phyloP scores from a whole-genome alignment of 2,329 filamentous ascomycete genomes.

The Orbilia javanica region DNA sequence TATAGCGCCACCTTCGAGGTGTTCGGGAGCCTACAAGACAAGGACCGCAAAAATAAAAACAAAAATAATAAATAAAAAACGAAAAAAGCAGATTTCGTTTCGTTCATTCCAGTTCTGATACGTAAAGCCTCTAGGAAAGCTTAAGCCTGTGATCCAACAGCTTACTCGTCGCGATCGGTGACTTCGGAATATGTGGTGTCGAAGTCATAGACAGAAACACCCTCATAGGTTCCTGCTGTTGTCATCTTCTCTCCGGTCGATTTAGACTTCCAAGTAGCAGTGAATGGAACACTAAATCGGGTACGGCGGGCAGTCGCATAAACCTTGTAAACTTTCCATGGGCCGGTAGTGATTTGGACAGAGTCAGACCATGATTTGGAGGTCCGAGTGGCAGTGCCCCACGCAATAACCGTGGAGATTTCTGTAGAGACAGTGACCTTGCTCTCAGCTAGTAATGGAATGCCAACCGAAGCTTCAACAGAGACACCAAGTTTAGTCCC shows the following conservation, averaged over 20 bases:
- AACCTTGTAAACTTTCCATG: background rate
- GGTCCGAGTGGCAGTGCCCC: background rate
- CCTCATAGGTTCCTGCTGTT: background rate
- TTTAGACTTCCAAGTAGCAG: constrained; percentile 12
- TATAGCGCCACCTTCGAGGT: no score
- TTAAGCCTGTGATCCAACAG: no score
- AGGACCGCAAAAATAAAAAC: no score
- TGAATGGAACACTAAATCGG: constrained; percentile 8
- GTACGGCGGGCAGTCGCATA: background rate
- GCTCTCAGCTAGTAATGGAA: background rate
- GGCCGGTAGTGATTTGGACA: background rate
- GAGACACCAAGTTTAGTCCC: constrained; percentile 1
- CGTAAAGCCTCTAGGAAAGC: no score
- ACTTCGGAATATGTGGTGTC: background rate
- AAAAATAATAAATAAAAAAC: no score
- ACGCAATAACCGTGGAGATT: background rate
- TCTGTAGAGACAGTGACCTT: background rate
- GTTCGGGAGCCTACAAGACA: no score
- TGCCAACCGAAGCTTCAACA: background rate
- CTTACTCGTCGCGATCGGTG: no score
- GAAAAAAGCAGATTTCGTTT: no score
- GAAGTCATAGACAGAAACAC: constrained; percentile 12
- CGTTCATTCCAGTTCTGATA: no score
- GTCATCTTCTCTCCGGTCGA: constrained; percentile 1
- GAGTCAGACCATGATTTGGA: constrained; percentile 2